Base-by-base conservation (phyloP, 441 rosid species). In the Mallotus repandus region DNA sequence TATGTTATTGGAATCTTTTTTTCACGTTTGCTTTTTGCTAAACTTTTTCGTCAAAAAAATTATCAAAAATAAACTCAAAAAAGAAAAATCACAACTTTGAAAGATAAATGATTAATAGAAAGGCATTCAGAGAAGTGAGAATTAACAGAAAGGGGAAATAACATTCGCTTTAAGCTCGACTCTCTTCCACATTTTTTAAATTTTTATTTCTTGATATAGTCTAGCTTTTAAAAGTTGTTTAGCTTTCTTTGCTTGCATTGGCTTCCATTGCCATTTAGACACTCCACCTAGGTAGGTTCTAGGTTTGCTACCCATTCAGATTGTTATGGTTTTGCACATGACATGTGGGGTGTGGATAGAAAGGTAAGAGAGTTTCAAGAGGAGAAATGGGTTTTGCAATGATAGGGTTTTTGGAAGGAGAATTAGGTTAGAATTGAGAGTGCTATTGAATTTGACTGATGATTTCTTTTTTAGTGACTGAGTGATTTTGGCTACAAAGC, bases 191-290 rank as follows among this genome's bases (percentile, higher is more conserved):
- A 91, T 85, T 67, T 91, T 86, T 77, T 91, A 89, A 63, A 91
- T 88, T 81, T 93, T 97, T 45, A 90, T 87, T 84, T 90, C 97
- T 70, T 89, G 97, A 9, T 84, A 83, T 53, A 96, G 89, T 56
- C 94, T 91, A 55, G 87, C 87, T 76, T 80, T 89, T 71, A 92
- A 91, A 81, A 92, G 92, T 77, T 96, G 97, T 71, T 79, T 83
- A 29, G 93, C 97, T 75, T 87, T 88, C 83, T 89, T 96, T 80
- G 89, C 97, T 84, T 96, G 99, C 85, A 96, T 82, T 21, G 93
- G 91, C 84, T 93, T 96, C 98, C 99, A 96, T 55, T 91, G 97
- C 99, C 97, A 96, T 83, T 91, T 91, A 84, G 91, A 91, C 2
- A 93, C 78, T 7, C 98, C 97, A 35, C 95, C 98, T 0, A 95